Evolutionary conservation across 345 rosid genomes (phyloP), one percentile per base, ranked within the genome.

Genomic region (Syzygium grande): DNA sequence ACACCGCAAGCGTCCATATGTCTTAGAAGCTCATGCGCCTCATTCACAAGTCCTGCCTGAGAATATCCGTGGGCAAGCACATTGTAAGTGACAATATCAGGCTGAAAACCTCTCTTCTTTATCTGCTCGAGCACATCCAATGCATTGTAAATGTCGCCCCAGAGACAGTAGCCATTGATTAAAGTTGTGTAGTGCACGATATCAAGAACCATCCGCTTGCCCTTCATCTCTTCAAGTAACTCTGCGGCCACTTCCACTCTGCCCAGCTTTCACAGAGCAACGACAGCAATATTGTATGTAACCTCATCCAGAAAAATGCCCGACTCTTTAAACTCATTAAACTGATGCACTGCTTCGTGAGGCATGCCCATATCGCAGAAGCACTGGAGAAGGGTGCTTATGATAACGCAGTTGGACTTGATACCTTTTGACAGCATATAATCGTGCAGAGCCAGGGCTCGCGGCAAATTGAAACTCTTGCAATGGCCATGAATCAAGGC

Each of bases 131-230:
- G 89, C 89, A 96, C 87, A 43, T 91, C 91, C 87, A 88, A 86
- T 38, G 95, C 98, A 58, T 91, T 91, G 55, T 27, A 22, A 86
- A 91, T 27, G 87, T 92, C 88, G 34, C 93, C 96, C 89, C 89
- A 90, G 77, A 91, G 91, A 78, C 93, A 96, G 87, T 90, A 95
- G 56, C 99, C 99, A 87, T 52, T 78, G 34, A 97, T 91, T 85
- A 97, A 84, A 88, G 97, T 95, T 51, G 95, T 96, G 89, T 96
- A 95, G 94, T 95, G 93, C 86, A 93, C 79, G 51, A 93, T 85
- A 90, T 97, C 97, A 34, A 92, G 93, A 87, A 79, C 90, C 87
- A 96, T 88, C 43, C 87, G 58, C 88, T 90, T 93, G 38, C 49
- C 56, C 87, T 84, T 93, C 99, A 97, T 96, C 88, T 96, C 95